A percentile compares a stretch with the other conserved stretches of the same genome.
Evolutionary conservation across 176 grass and related monocot species (phyloP).

Genomic region (Lolium perenne): DNA sequence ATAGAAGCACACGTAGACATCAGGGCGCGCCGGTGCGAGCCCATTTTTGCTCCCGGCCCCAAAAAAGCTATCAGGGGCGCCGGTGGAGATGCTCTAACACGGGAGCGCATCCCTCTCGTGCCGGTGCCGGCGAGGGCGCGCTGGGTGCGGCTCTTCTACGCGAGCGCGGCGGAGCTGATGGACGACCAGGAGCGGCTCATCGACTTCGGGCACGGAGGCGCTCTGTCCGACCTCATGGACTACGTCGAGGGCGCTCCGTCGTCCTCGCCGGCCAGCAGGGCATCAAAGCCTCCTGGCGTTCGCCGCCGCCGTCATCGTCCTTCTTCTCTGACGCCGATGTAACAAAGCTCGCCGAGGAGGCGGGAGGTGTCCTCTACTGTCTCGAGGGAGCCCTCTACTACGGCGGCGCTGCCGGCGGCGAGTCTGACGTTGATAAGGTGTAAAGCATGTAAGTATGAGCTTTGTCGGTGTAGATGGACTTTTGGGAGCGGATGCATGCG

Average conservation of each 20-base stretch:
- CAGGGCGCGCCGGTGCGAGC: no score
- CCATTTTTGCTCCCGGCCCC: no score
- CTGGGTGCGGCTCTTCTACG: conserved; percentile 68
- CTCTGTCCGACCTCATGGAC: conserved; percentile 50
- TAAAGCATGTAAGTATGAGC: background rate
- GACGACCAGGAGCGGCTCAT: conserved; percentile 63
- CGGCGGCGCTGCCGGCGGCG: conserved; percentile 32
- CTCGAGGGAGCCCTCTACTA: conserved; percentile 68
- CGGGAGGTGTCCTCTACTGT: conserved; percentile 56
- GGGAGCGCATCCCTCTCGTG: conserved; percentile 61
- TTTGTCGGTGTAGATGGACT: background rate
- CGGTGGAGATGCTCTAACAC: no score
- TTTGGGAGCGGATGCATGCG: no score
- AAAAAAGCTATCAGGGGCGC: no score
- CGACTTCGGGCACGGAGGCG: background rate
- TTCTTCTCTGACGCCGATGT: conserved; percentile 48
- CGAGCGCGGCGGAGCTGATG: conserved; percentile 28
- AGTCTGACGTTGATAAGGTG: conserved; percentile 45
- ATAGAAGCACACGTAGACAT: no score
- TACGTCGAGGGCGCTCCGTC: conserved; percentile 64
- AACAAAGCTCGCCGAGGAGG: conserved; percentile 20
- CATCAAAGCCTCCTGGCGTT: conserved; percentile 46
- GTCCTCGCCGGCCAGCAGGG: background rate
- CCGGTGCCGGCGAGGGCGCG: conserved; percentile 56
- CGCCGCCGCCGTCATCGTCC: background rate